Percentiles rank a stretch among this genome's conserved stretches.
Conservation (phyloP, 768 basidiomycete genomes). For the Dentipellis fragilis region DNA sequence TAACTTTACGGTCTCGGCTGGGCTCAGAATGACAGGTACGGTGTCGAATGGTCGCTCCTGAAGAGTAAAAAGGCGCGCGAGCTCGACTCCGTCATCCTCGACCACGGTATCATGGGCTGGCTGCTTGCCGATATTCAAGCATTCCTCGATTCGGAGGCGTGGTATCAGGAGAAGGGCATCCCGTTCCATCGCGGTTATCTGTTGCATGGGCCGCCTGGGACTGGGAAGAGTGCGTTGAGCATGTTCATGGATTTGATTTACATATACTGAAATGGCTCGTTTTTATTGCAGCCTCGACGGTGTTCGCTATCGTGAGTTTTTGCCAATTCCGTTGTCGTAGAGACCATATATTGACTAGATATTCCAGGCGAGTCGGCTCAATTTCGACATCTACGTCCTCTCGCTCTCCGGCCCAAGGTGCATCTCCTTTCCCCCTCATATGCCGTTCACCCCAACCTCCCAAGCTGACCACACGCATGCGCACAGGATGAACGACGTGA, state of each 20-base stretch:
- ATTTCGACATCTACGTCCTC: not conserved
- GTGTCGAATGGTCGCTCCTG: not conserved
- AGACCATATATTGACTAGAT: not conserved
- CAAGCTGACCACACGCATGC: not conserved
- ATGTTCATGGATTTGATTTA: no score
- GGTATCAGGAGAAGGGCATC: not conserved
- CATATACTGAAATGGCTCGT: not conserved
- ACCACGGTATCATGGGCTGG: not conserved
- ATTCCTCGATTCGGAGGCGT: not conserved
- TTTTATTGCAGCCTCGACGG: not conserved
- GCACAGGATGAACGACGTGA: conserved; percentile 38
- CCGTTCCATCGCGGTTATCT: not conserved
- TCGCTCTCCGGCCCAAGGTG: not conserved
- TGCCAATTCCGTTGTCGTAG: not conserved
- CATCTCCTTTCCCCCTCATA: not conserved
- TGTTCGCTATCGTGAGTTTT: not conserved
- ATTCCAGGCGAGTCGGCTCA: not conserved
- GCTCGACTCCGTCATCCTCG: not conserved
- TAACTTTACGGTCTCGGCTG: not conserved
- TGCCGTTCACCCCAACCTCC: no score
- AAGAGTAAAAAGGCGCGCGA: not conserved
- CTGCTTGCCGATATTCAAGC: not conserved
- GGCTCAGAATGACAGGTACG: not conserved
- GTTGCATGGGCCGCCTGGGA: not conserved
- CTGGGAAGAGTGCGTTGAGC: not conserved